These are phyloP conservation scores for Alternaria sp. DNA, from an alignment of 2,329 filamentous ascomycete species.

Conservation along the genomic window DNA sequence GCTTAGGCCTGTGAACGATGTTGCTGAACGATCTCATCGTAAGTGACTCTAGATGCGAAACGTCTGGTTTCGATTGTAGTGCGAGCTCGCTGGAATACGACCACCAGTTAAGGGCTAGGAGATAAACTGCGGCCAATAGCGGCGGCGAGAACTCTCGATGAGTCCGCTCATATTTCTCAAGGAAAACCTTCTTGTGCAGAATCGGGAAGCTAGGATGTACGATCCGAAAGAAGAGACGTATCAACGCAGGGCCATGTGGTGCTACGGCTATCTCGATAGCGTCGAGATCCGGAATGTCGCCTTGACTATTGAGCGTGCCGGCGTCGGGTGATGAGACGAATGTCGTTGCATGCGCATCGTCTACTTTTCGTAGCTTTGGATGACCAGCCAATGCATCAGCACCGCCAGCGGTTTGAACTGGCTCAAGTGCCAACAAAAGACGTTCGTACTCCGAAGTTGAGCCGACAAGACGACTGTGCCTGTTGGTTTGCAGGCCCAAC, in stretches of 20 bases:
- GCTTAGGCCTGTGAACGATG: slow-evolving; percentile 48
- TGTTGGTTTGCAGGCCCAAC: slow-evolving; percentile 41
- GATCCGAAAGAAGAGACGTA: slow-evolving; percentile 75
- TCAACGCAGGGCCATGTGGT: slow-evolving; percentile 72
- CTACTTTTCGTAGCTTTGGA: slow-evolving; percentile 33
- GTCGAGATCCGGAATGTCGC: slow-evolving; percentile 61
- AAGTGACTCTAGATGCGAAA: slow-evolving; percentile 40
- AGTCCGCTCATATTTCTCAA: slow-evolving; percentile 66
- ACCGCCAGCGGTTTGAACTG: slow-evolving; percentile 15
- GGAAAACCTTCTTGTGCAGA: slow-evolving; percentile 66
- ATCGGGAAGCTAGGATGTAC: slow-evolving; percentile 66
- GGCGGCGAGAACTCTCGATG: slow-evolving; percentile 66
- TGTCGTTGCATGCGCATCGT: slow-evolving; percentile 23
- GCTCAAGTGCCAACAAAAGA: slow-evolving; percentile 27
- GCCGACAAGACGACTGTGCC: slow-evolving; percentile 39
- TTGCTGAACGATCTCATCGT: slow-evolving; percentile 48
- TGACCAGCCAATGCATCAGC: slow-evolving; percentile 14
- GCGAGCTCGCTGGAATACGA: slow-evolving; percentile 63
- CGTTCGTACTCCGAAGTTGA: slow-evolving; percentile 40
- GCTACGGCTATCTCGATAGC: slow-evolving; percentile 73
- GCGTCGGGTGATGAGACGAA: slow-evolving; percentile 38
- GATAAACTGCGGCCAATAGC: slow-evolving; percentile 66
- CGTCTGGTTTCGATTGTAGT: slow-evolving; percentile 52
- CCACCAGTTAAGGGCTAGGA: slow-evolving; percentile 68
- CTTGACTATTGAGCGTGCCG: slow-evolving; percentile 35